Conservation (phyloP, 2,329 filamentous ascomycete genomes). For the Talaromyces sp. region DNA sequence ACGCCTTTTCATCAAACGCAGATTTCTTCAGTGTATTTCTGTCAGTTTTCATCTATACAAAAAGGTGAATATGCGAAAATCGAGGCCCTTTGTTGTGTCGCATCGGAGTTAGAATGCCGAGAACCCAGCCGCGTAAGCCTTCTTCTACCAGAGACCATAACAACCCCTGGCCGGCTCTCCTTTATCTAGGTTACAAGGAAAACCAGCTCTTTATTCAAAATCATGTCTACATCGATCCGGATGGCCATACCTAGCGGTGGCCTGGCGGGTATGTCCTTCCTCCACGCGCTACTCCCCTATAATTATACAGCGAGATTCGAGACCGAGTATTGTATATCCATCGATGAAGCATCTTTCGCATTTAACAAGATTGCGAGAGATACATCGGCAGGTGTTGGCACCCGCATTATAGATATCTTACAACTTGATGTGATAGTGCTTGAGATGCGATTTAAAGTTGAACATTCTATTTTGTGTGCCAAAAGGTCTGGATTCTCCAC, state of each 20-base stretch:
- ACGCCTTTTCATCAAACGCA: neutral
- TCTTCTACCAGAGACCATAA: neutral
- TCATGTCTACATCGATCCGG: neutral
- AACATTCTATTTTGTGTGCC: too few species aligned
- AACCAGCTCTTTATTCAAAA: neutral
- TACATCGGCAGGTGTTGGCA: too few species aligned
- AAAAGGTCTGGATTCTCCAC: too few species aligned
- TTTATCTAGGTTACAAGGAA: neutral
- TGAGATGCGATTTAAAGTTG: too few species aligned
- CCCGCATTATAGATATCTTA: too few species aligned
- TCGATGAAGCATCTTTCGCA: too few species aligned
- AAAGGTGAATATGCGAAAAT: neutral
- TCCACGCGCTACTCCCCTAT: slow-evolving; percentile 31
- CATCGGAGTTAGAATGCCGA: neutral
- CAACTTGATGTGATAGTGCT: too few species aligned
- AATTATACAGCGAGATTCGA: slow-evolving; percentile 19
- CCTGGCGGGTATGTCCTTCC: slow-evolving; percentile 35
- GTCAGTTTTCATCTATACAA: neutral
- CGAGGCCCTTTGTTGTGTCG: neutral
- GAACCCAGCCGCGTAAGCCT: neutral
- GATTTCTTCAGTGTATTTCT: neutral
- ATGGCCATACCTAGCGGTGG: slow-evolving; percentile 39
- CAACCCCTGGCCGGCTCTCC: neutral
- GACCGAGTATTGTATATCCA: too few species aligned
- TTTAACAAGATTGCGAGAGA: too few species aligned